These are phyloP conservation scores for Rhodotorula sp. DNA, from an alignment of 1,284 basidiomycete genomes.

Conservation along the genomic window DNA sequence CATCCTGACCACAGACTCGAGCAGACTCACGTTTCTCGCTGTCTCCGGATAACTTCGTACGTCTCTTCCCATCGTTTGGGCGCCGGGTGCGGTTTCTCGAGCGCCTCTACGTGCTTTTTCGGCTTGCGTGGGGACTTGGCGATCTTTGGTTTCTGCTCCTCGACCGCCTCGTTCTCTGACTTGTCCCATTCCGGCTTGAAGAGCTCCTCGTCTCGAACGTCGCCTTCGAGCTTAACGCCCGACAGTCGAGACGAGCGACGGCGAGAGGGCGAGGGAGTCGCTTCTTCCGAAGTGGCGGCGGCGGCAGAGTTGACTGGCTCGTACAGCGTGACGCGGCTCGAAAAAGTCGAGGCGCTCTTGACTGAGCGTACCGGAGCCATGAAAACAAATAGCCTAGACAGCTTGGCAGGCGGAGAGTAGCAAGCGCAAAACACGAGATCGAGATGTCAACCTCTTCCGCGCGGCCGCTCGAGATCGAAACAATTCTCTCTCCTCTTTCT, in stretches of 20 bases:
- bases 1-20: not conserved
- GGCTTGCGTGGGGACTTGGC: slow-evolving; percentile 47
- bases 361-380: slow-evolving; percentile 16
- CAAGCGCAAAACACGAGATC: too few species aligned
- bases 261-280: slow-evolving; percentile 2
- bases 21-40: slow-evolving; percentile 57
- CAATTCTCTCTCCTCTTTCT: too few species aligned
- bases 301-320: not conserved
- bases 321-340: slow-evolving; percentile 39
- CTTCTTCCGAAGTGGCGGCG: not conserved
- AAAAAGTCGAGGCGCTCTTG: slow-evolving; percentile 30
- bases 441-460: too few species aligned
- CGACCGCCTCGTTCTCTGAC: not conserved
- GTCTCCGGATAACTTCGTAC: slow-evolving; percentile 72
- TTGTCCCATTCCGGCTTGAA: not conserved
- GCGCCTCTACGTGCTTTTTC: slow-evolving; percentile 58
- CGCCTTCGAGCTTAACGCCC: not conserved
- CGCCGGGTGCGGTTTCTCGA: slow-evolving; percentile 69
- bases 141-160: slow-evolving; percentile 1
- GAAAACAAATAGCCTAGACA: not conserved
- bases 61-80: slow-evolving; percentile 71
- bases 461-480: too few species aligned
- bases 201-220: not conserved
- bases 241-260: not conserved
- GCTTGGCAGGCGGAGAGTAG: not conserved